Base-by-base conservation (phyloP, 148 eudicot genomes). In the Fagopyrum homotropicum region DNA sequence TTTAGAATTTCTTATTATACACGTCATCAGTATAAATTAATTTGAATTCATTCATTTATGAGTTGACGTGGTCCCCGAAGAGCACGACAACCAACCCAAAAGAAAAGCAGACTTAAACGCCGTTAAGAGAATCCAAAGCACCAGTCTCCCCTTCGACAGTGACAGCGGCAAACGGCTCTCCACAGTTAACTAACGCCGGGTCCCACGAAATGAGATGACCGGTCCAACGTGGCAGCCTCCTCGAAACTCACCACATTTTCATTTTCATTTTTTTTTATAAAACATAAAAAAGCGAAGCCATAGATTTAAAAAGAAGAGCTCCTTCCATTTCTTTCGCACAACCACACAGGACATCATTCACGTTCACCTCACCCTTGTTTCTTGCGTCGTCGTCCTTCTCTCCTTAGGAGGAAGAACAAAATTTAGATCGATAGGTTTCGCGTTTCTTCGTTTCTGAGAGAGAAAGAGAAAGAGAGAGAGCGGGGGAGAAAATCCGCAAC, bases 221-320 rank as follows among this genome's bases (percentile, higher is more conserved):
- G 45, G 66, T 60, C 66, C 66, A 60, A n/a, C 66, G 66, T 60
- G 66, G 69, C 45, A 29, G 45, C 69, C 69, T 63, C 69, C 69
- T 63, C 69, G 69, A 63, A 63, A 63, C 69, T 35, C 45, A 63
- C 16, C 35, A 44, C 45, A 12, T 35, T 12, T 29, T 29, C 29
- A 26, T n/a, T 2, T 26, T 26, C 43, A 22, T 60, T 60, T 10
- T 22, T 22, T 56, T 30, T 63, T 30, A 49, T 9, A 30, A 29
- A 63, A 30, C 16, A 29, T 16, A 26, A 60, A 60, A 59, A 60
- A 26, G 40, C 12, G 26, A 60, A 60, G 14, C 40, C 66, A 60
- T 7, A 60, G 9, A 26, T 60, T n/a, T 60, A 60, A 60, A 60
- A n/a, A 26, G 4, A 11, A 60, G 66, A n/a, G 40, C 40, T 26